Evolutionary conservation across 768 basidiomycete genomes (phyloP).

Genomic region (Boletus pseudopeckii): DNA sequence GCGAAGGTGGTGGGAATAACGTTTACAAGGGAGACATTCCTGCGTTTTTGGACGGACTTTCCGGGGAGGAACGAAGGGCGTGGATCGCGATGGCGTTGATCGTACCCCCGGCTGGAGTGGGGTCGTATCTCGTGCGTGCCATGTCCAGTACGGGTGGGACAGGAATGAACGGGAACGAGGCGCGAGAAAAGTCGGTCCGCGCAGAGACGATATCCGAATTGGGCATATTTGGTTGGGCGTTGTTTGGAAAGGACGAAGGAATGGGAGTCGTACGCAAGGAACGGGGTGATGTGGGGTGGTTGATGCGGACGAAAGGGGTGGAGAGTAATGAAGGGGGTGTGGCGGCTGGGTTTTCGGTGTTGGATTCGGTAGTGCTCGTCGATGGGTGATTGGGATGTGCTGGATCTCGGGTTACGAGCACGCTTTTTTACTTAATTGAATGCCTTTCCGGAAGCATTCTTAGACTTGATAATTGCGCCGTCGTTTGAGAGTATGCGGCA

Average conservation of each 20-base stretch:
- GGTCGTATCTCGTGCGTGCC: constrained; percentile 76
- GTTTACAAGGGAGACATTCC: constrained; percentile 85
- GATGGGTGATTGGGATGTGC: constrained; percentile 6
- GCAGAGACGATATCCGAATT: constrained; percentile 83
- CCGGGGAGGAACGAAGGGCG: constrained; percentile 60
- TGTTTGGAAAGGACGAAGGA: constrained; percentile 56
- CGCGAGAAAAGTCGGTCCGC: constrained; percentile 37
- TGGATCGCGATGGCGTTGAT: constrained; percentile 99
- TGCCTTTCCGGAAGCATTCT: too few species aligned
- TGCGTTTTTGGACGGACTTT: constrained; percentile 63
- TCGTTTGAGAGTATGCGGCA: too few species aligned
- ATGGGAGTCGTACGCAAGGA: constrained; percentile 36
- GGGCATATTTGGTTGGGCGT: constrained; percentile 86
- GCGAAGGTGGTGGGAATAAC: constrained; percentile 98
- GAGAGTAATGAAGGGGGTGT: constrained; percentile 70
- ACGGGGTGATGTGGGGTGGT: constrained; percentile 74
- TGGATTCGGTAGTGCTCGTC: constrained; percentile 69
- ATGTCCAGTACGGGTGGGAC: constrained; percentile 31
- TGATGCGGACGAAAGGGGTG: constrained; percentile 86
- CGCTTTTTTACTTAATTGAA: too few species aligned
- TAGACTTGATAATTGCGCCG: too few species aligned
- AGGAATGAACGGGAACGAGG: background rate
- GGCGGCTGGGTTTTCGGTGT: constrained; percentile 61
- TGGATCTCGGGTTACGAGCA: too few species aligned
- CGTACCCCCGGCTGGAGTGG: constrained; percentile 60